Conservation (phyloP, 352 stramenopile species). For the Phytophthora uliginosa region DNA sequence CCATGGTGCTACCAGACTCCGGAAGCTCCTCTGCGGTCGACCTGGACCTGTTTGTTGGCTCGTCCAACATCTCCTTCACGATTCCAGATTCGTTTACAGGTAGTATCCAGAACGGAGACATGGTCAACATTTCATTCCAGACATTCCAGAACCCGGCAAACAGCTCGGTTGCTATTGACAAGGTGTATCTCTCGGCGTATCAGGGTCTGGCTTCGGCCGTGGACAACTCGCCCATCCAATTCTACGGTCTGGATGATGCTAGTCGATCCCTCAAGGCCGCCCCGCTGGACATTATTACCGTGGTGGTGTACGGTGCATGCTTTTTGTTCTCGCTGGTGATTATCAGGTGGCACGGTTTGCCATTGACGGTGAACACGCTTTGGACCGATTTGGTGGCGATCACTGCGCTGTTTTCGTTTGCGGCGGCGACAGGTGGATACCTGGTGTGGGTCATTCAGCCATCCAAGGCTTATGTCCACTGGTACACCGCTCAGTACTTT, state of each 20-base stretch:
- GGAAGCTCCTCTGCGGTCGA: conserved; percentile 34
- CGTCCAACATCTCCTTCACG: conserved; percentile 80
- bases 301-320: conserved; percentile 78
- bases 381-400: conserved; percentile 92
- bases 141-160: conserved; percentile 77
- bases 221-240: conserved; percentile 65
- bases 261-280: conserved; percentile 66
- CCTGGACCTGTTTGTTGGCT: conserved; percentile 60
- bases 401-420: conserved; percentile 84
- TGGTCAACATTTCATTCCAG: conserved; percentile 68
- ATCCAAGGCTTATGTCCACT: conserved; percentile 88
- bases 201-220: conserved; percentile 64
- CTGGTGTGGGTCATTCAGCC: conserved; percentile 88
- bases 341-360: conserved; percentile 86
- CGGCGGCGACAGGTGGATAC: conserved; percentile 78
- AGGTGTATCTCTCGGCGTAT: conserved; percentile 79
- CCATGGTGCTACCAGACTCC: conserved; percentile 47
- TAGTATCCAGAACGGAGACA: conserved; percentile 83
- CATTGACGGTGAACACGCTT: conserved; percentile 82
- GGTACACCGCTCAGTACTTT: conserved; percentile 89
- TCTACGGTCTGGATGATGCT: conserved; percentile 54
- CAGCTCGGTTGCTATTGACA: conserved; percentile 66
- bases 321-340: conserved; percentile 89
- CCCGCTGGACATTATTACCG: conserved; percentile 73
- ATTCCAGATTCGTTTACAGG: conserved; percentile 66